Conservation (phyloP, 2,329 filamentous ascomycete species). For the Camptophora hylomeconis region DNA sequence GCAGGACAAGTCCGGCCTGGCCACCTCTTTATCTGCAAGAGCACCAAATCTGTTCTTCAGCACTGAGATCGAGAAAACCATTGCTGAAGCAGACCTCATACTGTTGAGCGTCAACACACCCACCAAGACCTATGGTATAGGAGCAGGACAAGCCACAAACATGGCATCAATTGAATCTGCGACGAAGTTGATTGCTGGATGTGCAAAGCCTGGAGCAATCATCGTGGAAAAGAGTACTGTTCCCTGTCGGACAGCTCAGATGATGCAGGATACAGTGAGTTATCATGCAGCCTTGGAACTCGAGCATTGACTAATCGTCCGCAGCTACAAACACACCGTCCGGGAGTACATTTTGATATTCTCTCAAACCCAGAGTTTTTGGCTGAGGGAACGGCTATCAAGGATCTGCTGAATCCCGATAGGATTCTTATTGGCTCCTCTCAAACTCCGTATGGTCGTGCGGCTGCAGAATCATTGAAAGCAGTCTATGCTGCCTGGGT, state of each 20-base stretch:
- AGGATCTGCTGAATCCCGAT: constrained; percentile 57
- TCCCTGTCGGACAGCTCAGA: constrained; percentile 59
- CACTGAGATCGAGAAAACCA: constrained; percentile 48
- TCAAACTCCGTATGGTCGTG: constrained; percentile 44
- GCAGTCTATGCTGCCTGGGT: constrained; percentile 62
- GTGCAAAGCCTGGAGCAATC: constrained; percentile 54
- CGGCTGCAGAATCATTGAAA: constrained; percentile 51
- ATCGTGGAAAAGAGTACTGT: constrained; percentile 76
- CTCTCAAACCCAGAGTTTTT: constrained; percentile 74
- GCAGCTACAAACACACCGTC: constrained; percentile 8
- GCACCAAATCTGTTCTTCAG: constrained; percentile 61
- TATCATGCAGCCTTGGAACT: background rate
- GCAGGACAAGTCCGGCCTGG: constrained; percentile 14
- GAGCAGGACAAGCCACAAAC: constrained; percentile 59
- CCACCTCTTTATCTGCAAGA: constrained; percentile 31
- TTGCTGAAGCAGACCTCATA: constrained; percentile 57
- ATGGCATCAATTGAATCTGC: constrained; percentile 61
- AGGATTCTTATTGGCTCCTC: constrained; percentile 63
- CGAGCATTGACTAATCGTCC: constrained; percentile 1
- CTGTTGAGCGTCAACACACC: constrained; percentile 70
- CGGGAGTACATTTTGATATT: constrained; percentile 51
- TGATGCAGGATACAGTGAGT: constrained; percentile 54
- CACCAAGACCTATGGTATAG: constrained; percentile 57
- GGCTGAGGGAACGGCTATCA: constrained; percentile 62
- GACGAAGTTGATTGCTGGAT: constrained; percentile 51